Percentiles rank a stretch among this genome's conserved stretches.
phyloP scores from a whole-genome alignment of 1,139 yeast species.

The Tardiomyces blankii region DNA sequence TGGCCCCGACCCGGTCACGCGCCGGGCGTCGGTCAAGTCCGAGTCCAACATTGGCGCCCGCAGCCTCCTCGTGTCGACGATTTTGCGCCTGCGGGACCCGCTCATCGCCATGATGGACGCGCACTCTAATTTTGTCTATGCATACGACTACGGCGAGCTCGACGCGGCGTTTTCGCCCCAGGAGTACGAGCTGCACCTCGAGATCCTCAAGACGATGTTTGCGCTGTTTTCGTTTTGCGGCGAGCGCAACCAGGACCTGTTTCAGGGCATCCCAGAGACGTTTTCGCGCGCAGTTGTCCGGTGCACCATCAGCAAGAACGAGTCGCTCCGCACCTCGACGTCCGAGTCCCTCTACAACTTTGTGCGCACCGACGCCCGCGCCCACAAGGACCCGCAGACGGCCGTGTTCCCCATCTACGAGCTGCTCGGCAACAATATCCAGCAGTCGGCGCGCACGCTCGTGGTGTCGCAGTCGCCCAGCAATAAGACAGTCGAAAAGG shows the following conservation, averaged over 20 bases:
- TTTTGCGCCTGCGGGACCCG: neutral
- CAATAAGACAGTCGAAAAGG: neutral
- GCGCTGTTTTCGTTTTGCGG: neutral
- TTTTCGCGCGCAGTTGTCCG: conserved; percentile 8
- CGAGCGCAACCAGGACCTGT: neutral
- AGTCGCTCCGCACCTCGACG: conserved; percentile 8
- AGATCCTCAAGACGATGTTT: neutral
- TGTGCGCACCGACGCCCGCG: conserved; percentile 2
- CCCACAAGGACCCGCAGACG: neutral
- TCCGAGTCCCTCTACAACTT: conserved; percentile 8
- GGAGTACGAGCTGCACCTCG: neutral
- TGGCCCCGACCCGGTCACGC: neutral
- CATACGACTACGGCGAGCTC: neutral
- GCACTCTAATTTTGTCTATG: neutral
- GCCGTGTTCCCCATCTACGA: neutral
- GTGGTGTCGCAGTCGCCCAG: neutral
- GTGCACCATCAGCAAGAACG: conserved; percentile 9
- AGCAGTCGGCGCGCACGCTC: neutral
- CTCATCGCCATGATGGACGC: neutral
- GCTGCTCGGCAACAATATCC: neutral
- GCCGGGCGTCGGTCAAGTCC: neutral
- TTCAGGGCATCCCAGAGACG: neutral
- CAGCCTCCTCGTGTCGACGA: neutral
- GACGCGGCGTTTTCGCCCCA: neutral
- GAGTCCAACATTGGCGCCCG: neutral